Base-by-base conservation (phyloP, 805 yeast genomes). In the Wickerhamiella brachini region DNA sequence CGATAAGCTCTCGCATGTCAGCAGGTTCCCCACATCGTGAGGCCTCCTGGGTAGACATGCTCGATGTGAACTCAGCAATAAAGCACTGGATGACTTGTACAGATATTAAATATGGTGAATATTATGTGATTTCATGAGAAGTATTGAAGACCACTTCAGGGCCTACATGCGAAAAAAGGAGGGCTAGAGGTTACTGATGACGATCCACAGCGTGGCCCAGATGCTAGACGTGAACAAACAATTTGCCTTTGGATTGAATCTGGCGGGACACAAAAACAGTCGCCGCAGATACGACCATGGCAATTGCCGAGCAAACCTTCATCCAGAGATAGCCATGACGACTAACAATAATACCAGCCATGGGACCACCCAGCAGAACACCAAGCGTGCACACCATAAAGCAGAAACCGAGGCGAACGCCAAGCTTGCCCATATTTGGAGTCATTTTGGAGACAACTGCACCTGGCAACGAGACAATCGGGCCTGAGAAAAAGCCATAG, bases 321-420 rank as follows among this genome's bases (percentile, higher is more conserved):
- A 56, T 31, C 57, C 57, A 53, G 23, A 55, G 49, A 58, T 60
- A 58, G 17, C 59, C 62, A 24, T 58, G 52, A 17, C 49, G 45
- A 2, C 57, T 52, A 23, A 56, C 48, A 15, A 58, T 53, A 5
- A 57, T 57, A 7, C 68, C 68, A 2, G 64, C 66, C 15, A 63
- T 47, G 1, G 68, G 66, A 8, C 65, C 57, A 0, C 67, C 68
- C 1, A 59, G 47, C 5, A 65, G 56, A 23, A 57, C 50, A 2
- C 75, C 79, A 57, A 76, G 71, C 0, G 88, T 73, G 42, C 81
- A 79, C 12, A 72, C 58, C 6, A 75, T 69, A 38, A 84, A 69
- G 1, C 85, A 75, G 41, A 79, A 53, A 2, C 85, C 85, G 85
- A 85, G 83, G 6, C 68, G 54, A 4, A 59, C 57, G 9, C 68